phyloP scores from a whole-genome alignment of 129 eudicot species.

The Flaveria linearis region DNA sequence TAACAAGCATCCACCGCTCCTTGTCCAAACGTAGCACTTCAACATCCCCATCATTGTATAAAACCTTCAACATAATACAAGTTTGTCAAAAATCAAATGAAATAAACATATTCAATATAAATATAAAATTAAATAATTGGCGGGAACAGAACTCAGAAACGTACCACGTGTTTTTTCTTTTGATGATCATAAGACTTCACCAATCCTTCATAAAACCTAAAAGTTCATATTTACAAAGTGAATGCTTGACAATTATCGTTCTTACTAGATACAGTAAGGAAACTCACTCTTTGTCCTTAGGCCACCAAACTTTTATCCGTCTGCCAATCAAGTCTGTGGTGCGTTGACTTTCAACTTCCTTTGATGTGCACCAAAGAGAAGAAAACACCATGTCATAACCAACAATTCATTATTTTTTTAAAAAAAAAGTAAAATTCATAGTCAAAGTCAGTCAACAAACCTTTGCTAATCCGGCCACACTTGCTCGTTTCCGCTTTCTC shows the following conservation, averaged over 20 bases:
- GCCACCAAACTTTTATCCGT: slow-evolving; percentile 96
- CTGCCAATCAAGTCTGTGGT: slow-evolving; percentile 71
- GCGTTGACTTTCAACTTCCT: slow-evolving; percentile 45
- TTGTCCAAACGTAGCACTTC: slow-evolving; percentile 87
- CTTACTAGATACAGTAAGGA: slow-evolving; percentile 24
- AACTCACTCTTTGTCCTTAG: slow-evolving; percentile 85
- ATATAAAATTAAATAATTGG: not conserved
- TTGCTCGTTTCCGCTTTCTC: slow-evolving; percentile 60
- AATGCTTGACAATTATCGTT: not conserved
- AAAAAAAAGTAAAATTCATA: not conserved
- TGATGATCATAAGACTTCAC: slow-evolving; percentile 90
- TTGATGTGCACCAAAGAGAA: slow-evolving; percentile 61
- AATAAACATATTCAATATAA: slow-evolving; percentile 15
- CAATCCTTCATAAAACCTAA: slow-evolving; percentile 90
- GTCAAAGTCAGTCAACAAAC: slow-evolving; percentile 38
- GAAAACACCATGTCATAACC: slow-evolving; percentile 14
- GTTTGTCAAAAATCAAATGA: not conserved
- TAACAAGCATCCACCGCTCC: slow-evolving; percentile 82
- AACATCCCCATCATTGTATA: slow-evolving; percentile 89
- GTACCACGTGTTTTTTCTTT: slow-evolving; percentile 83
- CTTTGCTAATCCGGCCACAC: slow-evolving; percentile 69
- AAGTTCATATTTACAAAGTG: not conserved
- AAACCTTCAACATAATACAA: slow-evolving; percentile 48
- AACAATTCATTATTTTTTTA: not conserved
- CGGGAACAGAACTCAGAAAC: slow-evolving; percentile 30